Evolutionary conservation across 2,329 filamentous ascomycete genomes (phyloP), one percentile per base, ranked within the genome.

Genomic region (Penicillium hordei): DNA sequence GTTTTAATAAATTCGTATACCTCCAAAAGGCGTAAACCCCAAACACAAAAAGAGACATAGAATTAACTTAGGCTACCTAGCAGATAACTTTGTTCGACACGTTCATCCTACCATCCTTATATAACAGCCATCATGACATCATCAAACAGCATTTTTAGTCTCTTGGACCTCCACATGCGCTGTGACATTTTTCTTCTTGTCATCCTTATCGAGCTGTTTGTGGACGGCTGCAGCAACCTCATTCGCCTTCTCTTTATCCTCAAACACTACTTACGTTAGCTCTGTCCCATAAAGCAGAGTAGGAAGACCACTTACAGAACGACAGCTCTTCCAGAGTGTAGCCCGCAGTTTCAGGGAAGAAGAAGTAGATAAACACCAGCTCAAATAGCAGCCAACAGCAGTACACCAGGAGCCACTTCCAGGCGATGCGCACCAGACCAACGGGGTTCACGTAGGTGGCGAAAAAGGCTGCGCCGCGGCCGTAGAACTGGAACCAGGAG

Each of bases 401-500:
- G 61, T 80, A 81, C 44, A 75, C 75, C 42, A 78, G 66, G 21
- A 79, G 70, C 65, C 74, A 81, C 52, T 73, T 78, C 79, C 78
- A 81, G 5, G 63, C 59, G 33, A 78, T 75, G 10, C 65, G 70
- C n/a, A 76, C 66, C 15, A 82, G 60, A 17, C 73, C 79, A 31
- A 81, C 76, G 0, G 79, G 78, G 60, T 80, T 81, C 52, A 80
- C 74, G 49, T 76, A 82, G 1, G 72, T 76, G 54, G 79, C 81
- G 69, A 80, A 79, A 72, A 83, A 83, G 13, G 73, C 70, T n/a
- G 78, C 80, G 4, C 74, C 65, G 51, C 78, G 70, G 52, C 82
- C 82, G 62, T 81, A 84, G 44, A 85, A 76, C 63, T 85, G 82
- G 68, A 83, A 81, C 52, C 83, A 75, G 36, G 81, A 83, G 58